phyloP scores from a whole-genome alignment of 352 stramenopile genomes.

The Globisporangium rhizosaccharum region DNA sequence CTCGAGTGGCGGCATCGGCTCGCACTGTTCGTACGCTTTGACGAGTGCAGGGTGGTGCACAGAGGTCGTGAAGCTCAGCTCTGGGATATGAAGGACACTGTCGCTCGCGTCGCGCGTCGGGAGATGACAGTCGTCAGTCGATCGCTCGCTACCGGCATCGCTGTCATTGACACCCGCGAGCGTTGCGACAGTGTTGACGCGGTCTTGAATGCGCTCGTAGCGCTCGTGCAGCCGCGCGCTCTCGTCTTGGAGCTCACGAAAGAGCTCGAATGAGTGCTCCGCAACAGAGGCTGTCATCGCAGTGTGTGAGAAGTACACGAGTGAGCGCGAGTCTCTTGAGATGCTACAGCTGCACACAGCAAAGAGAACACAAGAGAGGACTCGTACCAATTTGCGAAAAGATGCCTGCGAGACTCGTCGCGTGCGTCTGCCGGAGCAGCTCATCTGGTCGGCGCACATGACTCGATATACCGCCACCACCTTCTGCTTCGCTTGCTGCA shows the following conservation, averaged over 20 bases:
- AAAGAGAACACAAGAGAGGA: no score
- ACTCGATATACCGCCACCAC: background rate
- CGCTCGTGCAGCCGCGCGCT: constrained; percentile 21
- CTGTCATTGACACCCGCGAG: constrained; percentile 16
- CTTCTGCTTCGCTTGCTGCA: background rate
- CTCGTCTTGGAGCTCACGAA: constrained; percentile 40
- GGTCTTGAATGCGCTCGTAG: constrained; percentile 22
- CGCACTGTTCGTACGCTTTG: constrained; percentile 29
- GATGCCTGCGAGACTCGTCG: constrained; percentile 36
- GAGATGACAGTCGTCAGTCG: constrained; percentile 4
- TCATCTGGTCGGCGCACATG: constrained; percentile 22
- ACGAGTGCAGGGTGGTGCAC: constrained; percentile 16
- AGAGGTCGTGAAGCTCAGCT: constrained; percentile 8
- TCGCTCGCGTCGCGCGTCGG: constrained; percentile 19
- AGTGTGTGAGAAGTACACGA: background rate
- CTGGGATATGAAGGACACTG: constrained; percentile 15
- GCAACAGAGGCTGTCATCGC: constrained; percentile 32
- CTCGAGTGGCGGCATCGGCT: constrained; percentile 37
- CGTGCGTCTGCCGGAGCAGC: constrained; percentile 39
- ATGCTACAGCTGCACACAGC: background rate
- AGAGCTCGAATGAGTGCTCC: constrained; percentile 44
- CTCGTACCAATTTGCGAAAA: constrained; percentile 43
- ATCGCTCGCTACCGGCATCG: background rate
- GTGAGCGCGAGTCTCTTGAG: background rate
- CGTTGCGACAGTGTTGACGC: constrained; percentile 25